A percentile compares a stretch with the other conserved stretches of the same genome.
phyloP scores from a whole-genome alignment of 768 basidiomycete genomes.

The Panaeolus cyanescens region DNA sequence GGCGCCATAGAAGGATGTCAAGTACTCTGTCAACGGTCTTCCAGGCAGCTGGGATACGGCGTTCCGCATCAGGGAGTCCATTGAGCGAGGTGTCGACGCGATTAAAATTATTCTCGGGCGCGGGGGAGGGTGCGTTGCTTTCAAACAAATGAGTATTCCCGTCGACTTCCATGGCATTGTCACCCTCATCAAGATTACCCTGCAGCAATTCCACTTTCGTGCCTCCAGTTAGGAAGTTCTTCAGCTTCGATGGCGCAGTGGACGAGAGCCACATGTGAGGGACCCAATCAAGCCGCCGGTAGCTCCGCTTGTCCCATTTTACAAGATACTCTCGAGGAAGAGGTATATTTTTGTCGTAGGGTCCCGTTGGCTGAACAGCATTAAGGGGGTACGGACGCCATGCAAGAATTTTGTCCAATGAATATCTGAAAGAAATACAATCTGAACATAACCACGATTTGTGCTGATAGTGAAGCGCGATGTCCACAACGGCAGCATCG shows the following conservation, averaged over 20 bases:
- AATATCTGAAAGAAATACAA: constrained; percentile 70
- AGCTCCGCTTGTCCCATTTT: constrained; percentile 85
- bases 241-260: constrained; percentile 65
- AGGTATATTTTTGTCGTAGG: constrained; percentile 36
- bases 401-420: constrained; percentile 84
- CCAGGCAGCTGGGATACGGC: constrained; percentile 78
- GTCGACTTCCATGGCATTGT: constrained; percentile 29
- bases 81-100: constrained; percentile 25
- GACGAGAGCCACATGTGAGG: constrained; percentile 89
- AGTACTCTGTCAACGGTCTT: constrained; percentile 91
- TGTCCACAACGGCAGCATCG: constrained; percentile 36
- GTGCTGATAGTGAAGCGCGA: constrained; percentile 65
- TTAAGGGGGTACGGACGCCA: constrained; percentile 83
- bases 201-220: constrained; percentile 67
- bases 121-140: constrained; percentile 37
- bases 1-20: constrained; percentile 71
- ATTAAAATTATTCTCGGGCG: constrained; percentile 34
- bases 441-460: constrained; percentile 73
- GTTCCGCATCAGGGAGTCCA: constrained; percentile 66
- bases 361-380: constrained; percentile 52
- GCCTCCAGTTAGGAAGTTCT: constrained; percentile 74
- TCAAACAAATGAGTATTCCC: constrained; percentile 35
- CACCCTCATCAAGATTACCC: constrained; percentile 38
- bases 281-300: constrained; percentile 83
- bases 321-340: constrained; percentile 92